Evolutionary conservation across 2,329 filamentous ascomycete species (phyloP), one percentile per base, ranked within the genome.

Genomic region (Cladosporium phlei): DNA sequence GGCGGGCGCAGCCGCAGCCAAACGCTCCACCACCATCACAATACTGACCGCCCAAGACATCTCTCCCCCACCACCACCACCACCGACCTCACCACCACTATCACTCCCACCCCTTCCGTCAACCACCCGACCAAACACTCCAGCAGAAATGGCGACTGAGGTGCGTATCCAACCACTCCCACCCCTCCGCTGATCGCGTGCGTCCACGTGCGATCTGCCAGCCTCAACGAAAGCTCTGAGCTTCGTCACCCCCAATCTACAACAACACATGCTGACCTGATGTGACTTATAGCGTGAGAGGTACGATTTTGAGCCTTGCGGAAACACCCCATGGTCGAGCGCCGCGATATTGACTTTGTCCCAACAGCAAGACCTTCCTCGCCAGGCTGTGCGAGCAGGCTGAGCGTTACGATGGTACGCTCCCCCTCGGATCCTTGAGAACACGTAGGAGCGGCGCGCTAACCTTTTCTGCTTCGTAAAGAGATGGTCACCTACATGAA

Each of bases 401-500:
- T 71, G 93, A 97, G 82, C 91, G 91, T 70, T 98, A 98, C 77
- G 91, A 98, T 91, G 93, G 79, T 82, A 70, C 72, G 79, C 69
- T 56, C 25, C 19, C 27, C 40, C 22, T 3, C n/a, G 22, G 20
- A 25, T 37, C 20, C 12, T 22, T 19, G 21, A 14, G 20, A 8
- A 27, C 12, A 20, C 10, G 20, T 32, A 14, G 46, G 19, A 45
- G 25, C 8, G 21, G 42, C 32, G 47, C 44, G 55, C 59, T 64
- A 49, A 60, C 48, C 22, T 55, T 55, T 19, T 17, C 22, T 34
- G 22, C 22, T 12, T 6, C 7, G 56, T 57, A 49, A 61, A 84
- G 80, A 97, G 78, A 97, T 97, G 91, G 91, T 97, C 64, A 89
- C 84, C 69, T 96, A 91, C 79, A 97, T 97, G 93, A 97, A 97